Base-by-base conservation (phyloP, 352 stramenopile genomes). In the Aphanomyces astaci region DNA sequence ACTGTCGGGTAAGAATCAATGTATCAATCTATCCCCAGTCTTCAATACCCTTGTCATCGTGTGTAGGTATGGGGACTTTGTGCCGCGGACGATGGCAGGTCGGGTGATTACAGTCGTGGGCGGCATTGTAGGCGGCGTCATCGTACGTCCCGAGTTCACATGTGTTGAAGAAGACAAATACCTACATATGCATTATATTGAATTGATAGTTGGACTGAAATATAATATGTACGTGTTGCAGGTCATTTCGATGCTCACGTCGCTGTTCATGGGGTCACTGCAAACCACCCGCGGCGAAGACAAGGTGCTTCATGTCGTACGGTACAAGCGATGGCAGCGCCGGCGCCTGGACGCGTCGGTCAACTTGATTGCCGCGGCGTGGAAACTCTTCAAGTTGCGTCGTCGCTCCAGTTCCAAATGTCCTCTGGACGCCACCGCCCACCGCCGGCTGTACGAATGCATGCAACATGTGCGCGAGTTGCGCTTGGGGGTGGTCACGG, bases 241-340 rank as follows among this genome's bases (percentile, higher is more conserved):
- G 62, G 62, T 68, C 28, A 68, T 68, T 0, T 68, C 62, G 43
- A 68, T 68, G 62, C 45, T 68, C 19, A 68, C 62, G 28, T 68
- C 62, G 51, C 51, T 68, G 17, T 68, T 68, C n/a, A 68, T 68
- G 62, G 62, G 62, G n/a, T 68, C 62, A 10, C 62, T 68, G 22
- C 62, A 68, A 59, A 68, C 62, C 48, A 68, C 62, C 1, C 49
- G 49, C 36, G 62, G 62, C 51, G 62, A 68, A 46, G 62, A 68
- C 25, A 51, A 52, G 24, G 62, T 68, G 7, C 43, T 68, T 1
- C 49, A 68, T 28, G 62, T 68, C 27, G 62, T 68, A 17, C 62
- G 62, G 19, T 68, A 59, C 51, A 68, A 68, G 32, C 62, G 62
- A 19, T 68, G 62, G 62, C 62, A 68, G 32, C 31, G 39, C 9